A percentile compares a stretch with the other conserved stretches of the same genome.
Evolutionary conservation across 2,329 filamentous ascomycete species (phyloP).

Genomic region (Diplodia seriata): DNA sequence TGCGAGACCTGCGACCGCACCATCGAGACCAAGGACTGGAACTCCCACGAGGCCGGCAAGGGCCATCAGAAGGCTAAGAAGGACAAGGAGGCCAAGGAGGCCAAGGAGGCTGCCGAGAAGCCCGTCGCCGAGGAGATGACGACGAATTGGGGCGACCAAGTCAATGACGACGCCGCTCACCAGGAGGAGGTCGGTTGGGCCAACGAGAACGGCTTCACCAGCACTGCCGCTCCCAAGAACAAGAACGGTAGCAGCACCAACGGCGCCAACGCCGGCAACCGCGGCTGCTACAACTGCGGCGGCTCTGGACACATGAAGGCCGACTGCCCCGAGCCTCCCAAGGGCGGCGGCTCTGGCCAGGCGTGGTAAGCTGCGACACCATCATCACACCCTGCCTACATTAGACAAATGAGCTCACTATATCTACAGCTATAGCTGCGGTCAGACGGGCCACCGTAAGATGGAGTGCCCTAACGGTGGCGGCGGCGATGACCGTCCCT

Average conservation of each 20-base stretch:
- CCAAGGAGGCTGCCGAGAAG: slow-evolving; percentile 14
- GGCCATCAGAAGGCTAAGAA: slow-evolving; percentile 41
- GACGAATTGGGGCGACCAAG: slow-evolving; percentile 23
- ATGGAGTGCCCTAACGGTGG: slow-evolving; percentile 20
- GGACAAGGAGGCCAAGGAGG: slow-evolving; percentile 34
- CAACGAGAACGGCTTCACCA: slow-evolving; percentile 33
- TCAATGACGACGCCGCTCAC: slow-evolving; percentile 26
- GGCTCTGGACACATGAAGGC: slow-evolving; percentile 40
- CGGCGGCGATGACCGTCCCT: too few relatives aligned
- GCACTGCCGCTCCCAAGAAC: not conserved
- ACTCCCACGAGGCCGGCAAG: slow-evolving; percentile 43
- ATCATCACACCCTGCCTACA: not conserved
- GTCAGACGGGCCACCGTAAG: slow-evolving; percentile 38
- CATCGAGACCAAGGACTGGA: slow-evolving; percentile 45
- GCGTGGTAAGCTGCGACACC: slow-evolving; percentile 2
- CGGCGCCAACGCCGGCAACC: slow-evolving; percentile 3
- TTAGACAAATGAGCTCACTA: not conserved
- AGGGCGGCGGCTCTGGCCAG: slow-evolving; percentile 27
- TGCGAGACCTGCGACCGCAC: slow-evolving; percentile 45
- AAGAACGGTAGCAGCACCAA: slow-evolving; percentile 33
- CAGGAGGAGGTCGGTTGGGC: slow-evolving; percentile 28
- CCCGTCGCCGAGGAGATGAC: slow-evolving; percentile 9
- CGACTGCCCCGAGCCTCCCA: slow-evolving; percentile 39
- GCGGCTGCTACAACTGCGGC: slow-evolving; percentile 38
- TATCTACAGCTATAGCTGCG: slow-evolving; percentile 37